Percentiles rank a stretch among this genome's conserved stretches.
Conservation (phyloP, 2,329 filamentous ascomycete genomes). For the Clonostachys chloroleuca region DNA sequence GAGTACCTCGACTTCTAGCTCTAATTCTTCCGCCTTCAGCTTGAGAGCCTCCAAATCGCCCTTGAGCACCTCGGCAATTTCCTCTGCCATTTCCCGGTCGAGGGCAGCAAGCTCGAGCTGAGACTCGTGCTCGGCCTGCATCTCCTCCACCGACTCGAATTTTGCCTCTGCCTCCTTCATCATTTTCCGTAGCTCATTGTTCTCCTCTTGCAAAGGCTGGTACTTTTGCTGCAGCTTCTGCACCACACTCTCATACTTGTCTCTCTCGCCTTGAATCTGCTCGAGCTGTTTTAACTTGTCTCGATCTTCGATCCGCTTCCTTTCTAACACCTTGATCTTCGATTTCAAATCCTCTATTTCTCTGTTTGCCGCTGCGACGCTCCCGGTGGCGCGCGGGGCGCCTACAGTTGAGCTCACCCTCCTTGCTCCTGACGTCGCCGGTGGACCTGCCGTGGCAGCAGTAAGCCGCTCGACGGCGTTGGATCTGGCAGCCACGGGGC, state of each 20-base stretch:
- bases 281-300: constrained; percentile 80
- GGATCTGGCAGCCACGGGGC: constrained; percentile 45
- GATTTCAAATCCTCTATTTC: constrained; percentile 86
- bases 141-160: constrained; percentile 62
- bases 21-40: constrained; percentile 74
- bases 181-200: constrained; percentile 69
- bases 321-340: constrained; percentile 82
- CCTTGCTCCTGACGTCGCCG: constrained; percentile 16
- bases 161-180: constrained; percentile 71
- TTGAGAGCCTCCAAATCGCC: constrained; percentile 75
- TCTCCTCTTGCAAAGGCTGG: constrained; percentile 78
- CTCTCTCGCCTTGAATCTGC: constrained; percentile 68
- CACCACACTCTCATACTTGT: constrained; percentile 79
- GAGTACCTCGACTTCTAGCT: constrained; percentile 83
- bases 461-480: constrained; percentile 49
- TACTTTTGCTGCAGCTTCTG: constrained; percentile 89
- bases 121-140: constrained; percentile 80
- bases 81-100: constrained; percentile 95
- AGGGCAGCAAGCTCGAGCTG: constrained; percentile 82
- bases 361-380: constrained; percentile 49
- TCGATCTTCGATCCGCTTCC: constrained; percentile 79
- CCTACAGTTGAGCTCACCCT: constrained; percentile 15
- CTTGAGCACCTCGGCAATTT: constrained; percentile 79
- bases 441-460: constrained; percentile 18
- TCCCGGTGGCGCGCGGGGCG: constrained; percentile 21